Evolutionary conservation across 2,329 filamentous ascomycete genomes (phyloP), one percentile per base, ranked within the genome.

Genomic region (Aspergillus sp.): DNA sequence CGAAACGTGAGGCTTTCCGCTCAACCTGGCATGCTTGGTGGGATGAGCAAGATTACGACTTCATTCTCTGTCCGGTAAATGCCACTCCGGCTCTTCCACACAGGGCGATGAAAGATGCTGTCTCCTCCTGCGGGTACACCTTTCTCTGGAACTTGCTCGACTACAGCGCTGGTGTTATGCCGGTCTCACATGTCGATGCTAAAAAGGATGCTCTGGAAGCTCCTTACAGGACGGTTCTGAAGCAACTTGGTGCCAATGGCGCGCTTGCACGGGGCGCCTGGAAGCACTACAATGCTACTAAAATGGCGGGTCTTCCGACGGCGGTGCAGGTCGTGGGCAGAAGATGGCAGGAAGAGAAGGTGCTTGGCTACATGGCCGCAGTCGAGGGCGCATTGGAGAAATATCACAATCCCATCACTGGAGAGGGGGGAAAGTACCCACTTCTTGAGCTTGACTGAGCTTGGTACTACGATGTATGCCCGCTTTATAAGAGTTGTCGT

Each of bases 81-180:
- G 92, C 93, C 0, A 96, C 92, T 0, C 93, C 93, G 1, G 93
- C 93, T 0, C 86, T 96, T 3, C 93, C 93, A 0, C 93, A 96
- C 73, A 87, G 89, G 51, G 93, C 88, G 0, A 97, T 97, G 92
- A 86, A 87, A 67, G 89, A 94, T 69, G 92, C 92, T 3, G 88
- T 95, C 49, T 91, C 90, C 64, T 92, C 89, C 67, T 97, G 93
- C 71, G 93, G 92, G 1, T 97, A 98, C 73, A 97, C 93, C 0
- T 97, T 97, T 74, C 78, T 97, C 59, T 98, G 95, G 81, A 97
- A 97, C 70, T 67, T 97, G 87, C 86, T 97, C 53, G 94, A 97
- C 74, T 97, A 97, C 77, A 87, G 91, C 1, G 85, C 87, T 13
- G 93, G 93, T 43, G 87, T 97, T 41, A 72, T 98, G 23, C 93